Base-by-base conservation (phyloP, 768 basidiomycete species). In the Podaxis sp. region DNA sequence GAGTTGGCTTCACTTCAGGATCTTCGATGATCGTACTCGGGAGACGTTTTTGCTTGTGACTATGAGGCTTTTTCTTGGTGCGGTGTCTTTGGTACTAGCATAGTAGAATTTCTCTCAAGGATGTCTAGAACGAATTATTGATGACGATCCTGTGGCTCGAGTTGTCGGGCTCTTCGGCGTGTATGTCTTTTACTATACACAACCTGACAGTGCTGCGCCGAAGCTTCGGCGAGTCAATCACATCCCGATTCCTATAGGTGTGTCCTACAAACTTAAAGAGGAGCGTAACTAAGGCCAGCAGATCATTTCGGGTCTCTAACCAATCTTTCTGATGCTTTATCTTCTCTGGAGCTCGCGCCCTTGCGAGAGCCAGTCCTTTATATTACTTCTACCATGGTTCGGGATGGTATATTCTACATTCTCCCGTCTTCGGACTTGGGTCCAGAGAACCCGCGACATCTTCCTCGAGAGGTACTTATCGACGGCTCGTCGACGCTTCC, bases 1-100 rank as follows among this genome's bases (percentile, higher is more conserved):
- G 92, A 75, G 78, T 36, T 91, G 85, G 83, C 72, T 91, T 49
- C 90, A 93, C 69, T 82, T 94, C 75, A 87, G 83, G 70, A 85
- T 88, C 3, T 84, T 89, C 62, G 91, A 94, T 67, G 74, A 79
- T 47, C 80, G 88, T 54, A 77, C 88, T 22, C 82, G 92, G 40
- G 83, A 88, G 51, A 71, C 76, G 0, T 90, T 91, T 72, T 72
- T 93, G 29, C 77, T 77, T 37, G 79, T 85, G 9, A 82, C 85
- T 2, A 74, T 81, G 57, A 77, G 91, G 51, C 73, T 91, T 19
- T 90, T 94, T 70, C 74, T 86, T 43, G 90, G 92, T 91, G 67
- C 49, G 83, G 36, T 27, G 43, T 13, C 15, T 47, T 1, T 54
- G 4, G 40, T 29, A 25, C 41, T 37, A 38, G 22, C 41, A n/a